phyloP scores from a whole-genome alignment of 768 basidiomycete genomes.

The Russula brevipes region DNA sequence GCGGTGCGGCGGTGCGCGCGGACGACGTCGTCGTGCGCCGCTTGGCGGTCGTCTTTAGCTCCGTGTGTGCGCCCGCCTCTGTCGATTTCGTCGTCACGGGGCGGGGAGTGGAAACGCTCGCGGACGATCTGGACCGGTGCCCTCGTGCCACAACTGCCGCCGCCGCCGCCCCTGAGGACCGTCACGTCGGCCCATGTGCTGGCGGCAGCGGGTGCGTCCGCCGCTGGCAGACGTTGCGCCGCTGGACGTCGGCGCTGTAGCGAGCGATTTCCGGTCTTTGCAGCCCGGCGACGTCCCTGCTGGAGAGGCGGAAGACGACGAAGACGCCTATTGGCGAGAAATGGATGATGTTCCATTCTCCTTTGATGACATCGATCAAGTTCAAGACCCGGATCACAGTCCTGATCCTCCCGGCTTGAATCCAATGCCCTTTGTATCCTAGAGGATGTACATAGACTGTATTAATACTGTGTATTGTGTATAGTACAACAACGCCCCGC shows the following conservation, averaged over 20 bases:
- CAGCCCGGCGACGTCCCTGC: neutral
- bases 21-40: conserved; percentile 57
- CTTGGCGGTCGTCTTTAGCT: conserved; percentile 74
- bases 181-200: neutral
- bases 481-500: neutral
- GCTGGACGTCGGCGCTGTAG: conserved; percentile 21
- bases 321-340: conserved; percentile 23
- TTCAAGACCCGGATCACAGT: neutral
- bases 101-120: conserved; percentile 44
- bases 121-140: neutral
- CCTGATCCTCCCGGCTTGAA: neutral
- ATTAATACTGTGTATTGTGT: neutral
- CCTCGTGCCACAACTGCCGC: neutral
- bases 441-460: neutral
- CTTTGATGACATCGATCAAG: neutral
- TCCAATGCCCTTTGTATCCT: neutral
- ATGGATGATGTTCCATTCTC: conserved; percentile 17
- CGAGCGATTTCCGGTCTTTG: conserved; percentile 5
- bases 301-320: conserved; percentile 19
- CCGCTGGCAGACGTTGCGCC: conserved; percentile 17
- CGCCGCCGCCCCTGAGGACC: neutral
- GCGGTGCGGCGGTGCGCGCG: conserved; percentile 27
- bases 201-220: neutral
- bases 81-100: conserved; percentile 72
- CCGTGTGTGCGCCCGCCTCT: conserved; percentile 49